Conservation (phyloP, 805 yeast genomes). For the Metschnikowia anglica region DNA sequence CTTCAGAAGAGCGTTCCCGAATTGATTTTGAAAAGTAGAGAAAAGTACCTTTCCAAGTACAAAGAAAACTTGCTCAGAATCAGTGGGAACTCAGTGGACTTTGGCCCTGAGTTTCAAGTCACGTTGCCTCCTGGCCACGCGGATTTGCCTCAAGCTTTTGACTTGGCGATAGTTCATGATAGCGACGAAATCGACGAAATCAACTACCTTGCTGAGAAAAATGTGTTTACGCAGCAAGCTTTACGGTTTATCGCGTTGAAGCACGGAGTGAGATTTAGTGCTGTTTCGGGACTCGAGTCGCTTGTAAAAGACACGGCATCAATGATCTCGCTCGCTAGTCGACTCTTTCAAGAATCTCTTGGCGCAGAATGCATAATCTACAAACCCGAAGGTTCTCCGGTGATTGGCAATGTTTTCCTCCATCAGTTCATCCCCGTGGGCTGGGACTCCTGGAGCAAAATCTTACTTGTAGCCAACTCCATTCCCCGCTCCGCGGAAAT, state of each 20-base stretch:
- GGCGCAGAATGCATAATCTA: conserved; percentile 8
- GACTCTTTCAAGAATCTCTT: conserved; percentile 2
- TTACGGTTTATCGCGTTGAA: conserved; percentile 33
- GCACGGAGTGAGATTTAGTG: conserved; percentile 29
- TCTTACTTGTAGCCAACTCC: conserved; percentile 35
- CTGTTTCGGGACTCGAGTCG: conserved; percentile 20
- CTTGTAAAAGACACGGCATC: conserved; percentile 16
- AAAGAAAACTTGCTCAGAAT: conserved; percentile 9
- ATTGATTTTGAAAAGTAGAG: neutral
- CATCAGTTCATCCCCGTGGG: conserved; percentile 45
- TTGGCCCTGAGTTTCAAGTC: conserved; percentile 6
- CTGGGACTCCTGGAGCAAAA: conserved; percentile 54
- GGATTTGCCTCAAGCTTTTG: conserved; percentile 25
- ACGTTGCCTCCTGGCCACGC: conserved; percentile 24
- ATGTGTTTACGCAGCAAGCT: conserved; percentile 35
- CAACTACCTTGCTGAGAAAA: conserved; percentile 22
- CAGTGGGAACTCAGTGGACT: conserved; percentile 4
- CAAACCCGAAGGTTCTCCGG: conserved; percentile 8
- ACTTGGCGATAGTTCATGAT: conserved; percentile 21
- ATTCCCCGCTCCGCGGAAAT: conserved; percentile 16
- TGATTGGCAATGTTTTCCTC: conserved; percentile 7
- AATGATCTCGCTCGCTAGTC: conserved; percentile 7
- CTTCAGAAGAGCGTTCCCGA: conserved; percentile 1
- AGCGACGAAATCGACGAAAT: conserved; percentile 13
- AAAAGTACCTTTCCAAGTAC: conserved; percentile 6